Percentiles rank a stretch among this genome's conserved stretches.
Conservation (phyloP, 1,284 basidiomycete genomes). For the Cutaneotrichosporon daszewskae region DNA sequence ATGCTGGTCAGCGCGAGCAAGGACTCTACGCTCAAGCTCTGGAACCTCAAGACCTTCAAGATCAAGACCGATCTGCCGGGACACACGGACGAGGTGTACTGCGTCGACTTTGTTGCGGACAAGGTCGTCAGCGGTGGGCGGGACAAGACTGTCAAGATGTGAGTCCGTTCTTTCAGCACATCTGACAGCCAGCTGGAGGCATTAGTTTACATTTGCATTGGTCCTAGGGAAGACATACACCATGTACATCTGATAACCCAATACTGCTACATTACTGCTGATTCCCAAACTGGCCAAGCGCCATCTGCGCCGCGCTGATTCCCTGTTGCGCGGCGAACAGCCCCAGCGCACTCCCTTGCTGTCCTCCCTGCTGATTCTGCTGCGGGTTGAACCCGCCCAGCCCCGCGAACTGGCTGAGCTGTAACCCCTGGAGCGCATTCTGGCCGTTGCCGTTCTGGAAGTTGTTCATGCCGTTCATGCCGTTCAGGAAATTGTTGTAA, state of each 20-base stretch:
- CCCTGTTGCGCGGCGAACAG: conserved; percentile 7
- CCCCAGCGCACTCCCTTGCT: conserved; percentile 1
- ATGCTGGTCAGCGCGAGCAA: conserved; percentile 91
- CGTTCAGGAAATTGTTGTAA: neutral
- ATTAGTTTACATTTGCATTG: conserved; percentile 2
- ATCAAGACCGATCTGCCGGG: conserved; percentile 89
- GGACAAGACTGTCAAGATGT: conserved; percentile 58
- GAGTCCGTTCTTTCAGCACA: conserved; percentile 20
- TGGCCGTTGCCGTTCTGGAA: neutral
- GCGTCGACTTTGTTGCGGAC: conserved; percentile 96
- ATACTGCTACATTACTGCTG: too few relatives aligned
- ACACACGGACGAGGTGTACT: conserved; percentile 97
- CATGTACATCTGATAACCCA: too few relatives aligned
- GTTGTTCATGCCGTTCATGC: conserved; percentile 3
- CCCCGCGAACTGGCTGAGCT: neutral
- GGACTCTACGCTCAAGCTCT: conserved; percentile 94
- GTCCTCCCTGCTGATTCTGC: conserved; percentile 1
- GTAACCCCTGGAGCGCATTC: conserved; percentile 5
- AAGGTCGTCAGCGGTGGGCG: conserved; percentile 91
- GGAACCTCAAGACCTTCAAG: conserved; percentile 92
- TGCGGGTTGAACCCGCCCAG: neutral
- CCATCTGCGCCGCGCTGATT: conserved; percentile 1
- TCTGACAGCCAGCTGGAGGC: conserved; percentile 10
- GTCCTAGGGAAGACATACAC: too few relatives aligned
- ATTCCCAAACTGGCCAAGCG: conserved; percentile 3